Percentiles rank a stretch among this genome's conserved stretches.
Evolutionary conservation across 176 grass and related monocot genomes (phyloP).

Genomic region (Juncus inflexus): DNA sequence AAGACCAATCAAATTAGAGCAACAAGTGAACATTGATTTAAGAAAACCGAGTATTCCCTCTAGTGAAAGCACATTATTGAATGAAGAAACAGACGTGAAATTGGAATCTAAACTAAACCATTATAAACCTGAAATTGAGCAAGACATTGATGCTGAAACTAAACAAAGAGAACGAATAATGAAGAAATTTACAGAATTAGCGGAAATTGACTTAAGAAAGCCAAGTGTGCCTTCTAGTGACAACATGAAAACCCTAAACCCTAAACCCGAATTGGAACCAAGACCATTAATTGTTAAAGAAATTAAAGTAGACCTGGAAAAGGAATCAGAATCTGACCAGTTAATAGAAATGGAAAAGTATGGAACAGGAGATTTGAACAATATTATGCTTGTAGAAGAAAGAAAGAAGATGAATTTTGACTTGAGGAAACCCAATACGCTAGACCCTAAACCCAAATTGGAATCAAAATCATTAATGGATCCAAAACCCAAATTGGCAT

Average conservation of each 20-base stretch:
- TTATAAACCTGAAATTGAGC: neutral
- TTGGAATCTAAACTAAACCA: neutral
- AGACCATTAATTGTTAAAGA: slow-evolving; percentile 1
- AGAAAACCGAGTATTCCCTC: slow-evolving; percentile 19
- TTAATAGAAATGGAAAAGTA: neutral
- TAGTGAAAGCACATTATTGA: slow-evolving; percentile 5
- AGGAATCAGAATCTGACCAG: no score
- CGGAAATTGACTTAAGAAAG: slow-evolving; percentile 7
- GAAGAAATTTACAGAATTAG: no score
- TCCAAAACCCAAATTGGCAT: neutral
- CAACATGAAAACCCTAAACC: neutral
- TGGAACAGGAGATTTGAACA: neutral
- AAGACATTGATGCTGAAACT: neutral
- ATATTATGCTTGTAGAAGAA: neutral
- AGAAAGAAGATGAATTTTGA: neutral
- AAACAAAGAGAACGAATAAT: neutral
- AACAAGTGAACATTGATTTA: slow-evolving; percentile 18
- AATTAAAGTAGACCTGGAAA: no score
- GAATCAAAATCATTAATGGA: neutral
- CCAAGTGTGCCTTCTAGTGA: slow-evolving; percentile 2
- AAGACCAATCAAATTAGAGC: slow-evolving; percentile 16
- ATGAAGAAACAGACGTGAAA: slow-evolving; percentile 4
- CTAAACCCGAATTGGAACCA: neutral
- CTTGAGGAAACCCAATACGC: neutral
- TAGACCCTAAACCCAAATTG: neutral